Evolutionary conservation across 495 filamentous ascomycete species (phyloP), one percentile per base, ranked within the genome.

Genomic region (Annulohypoxylon nitens): DNA sequence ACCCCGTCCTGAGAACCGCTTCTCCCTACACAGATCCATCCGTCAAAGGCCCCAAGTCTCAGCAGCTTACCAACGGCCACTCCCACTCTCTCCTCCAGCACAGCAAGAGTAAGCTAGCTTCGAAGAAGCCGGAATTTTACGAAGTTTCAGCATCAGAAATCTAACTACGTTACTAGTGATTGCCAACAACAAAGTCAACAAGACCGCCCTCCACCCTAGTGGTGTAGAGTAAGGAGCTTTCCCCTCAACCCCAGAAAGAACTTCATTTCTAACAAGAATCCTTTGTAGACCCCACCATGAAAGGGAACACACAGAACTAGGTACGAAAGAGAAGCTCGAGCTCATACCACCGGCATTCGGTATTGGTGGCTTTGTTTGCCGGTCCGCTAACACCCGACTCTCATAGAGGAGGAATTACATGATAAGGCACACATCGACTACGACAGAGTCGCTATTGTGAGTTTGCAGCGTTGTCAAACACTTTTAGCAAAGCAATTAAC

Each of bases 361-460:
- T 18, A 36, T 26, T 57, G 34, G 37, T 57, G 50, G 12, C 26
- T 64, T 69, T 61, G 50, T 58, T 70, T 36, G 1, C 59, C 2
- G 20, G 30, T 20, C 67, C 41, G 62, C 79, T 79, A 70, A 80
- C 74, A 71, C n/a, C 33, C 53, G 48, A 53, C 36, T 30, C 30
- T 30, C 30, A n/a, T 51, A 81, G 84, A 98, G 84, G 94, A 98
- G 86, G 94, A 97, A 81, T 91, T 99, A 47, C 95, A 98, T 82
- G 94, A 98, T 84, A 94, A 93, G 81, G 97, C 96, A 75, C 94
- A 98, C 88, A 98, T 99, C 84, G 96, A 99, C 90, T 99, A 98
- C 80, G 93, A 98, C 83, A 92, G 97, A 76, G 96, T 99, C 75
- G 92, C 97, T 66, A 99, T 99, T 86, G 95, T 97, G 86, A 79